These are phyloP conservation scores for Umbilicaria muhlenbergii DNA, from an alignment of 495 filamentous ascomycete genomes.

Conservation along the genomic window DNA sequence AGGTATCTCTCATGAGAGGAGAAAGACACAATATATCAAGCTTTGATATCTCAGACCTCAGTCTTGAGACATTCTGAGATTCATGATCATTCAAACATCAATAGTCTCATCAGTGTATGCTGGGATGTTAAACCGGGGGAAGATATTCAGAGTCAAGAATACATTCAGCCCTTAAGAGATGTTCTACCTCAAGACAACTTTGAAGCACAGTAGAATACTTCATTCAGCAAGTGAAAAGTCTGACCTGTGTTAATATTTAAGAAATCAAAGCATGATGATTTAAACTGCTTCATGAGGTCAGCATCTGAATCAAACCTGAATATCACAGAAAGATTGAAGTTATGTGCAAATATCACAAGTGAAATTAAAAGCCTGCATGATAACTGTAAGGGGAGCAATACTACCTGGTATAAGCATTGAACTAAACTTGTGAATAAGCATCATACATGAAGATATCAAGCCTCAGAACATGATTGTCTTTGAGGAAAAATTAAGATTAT, in stretches of 20 bases:
- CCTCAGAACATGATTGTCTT: no score
- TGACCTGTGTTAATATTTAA: conserved; percentile 14
- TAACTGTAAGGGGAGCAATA: conserved; percentile 3
- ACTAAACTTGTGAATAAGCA: no score
- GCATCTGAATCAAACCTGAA: conserved; percentile 1
- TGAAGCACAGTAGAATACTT: no score
- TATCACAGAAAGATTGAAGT: conserved; percentile 4
- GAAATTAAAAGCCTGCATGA: conserved; percentile 10
- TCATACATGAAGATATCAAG: no score
- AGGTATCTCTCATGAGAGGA: background rate
- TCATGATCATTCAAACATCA: conserved; percentile 6
- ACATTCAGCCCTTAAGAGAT: no score
- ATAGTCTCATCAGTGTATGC: conserved; percentile 9
- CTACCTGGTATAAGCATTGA: no score
- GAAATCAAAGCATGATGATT: conserved; percentile 9
- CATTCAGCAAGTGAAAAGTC: background rate
- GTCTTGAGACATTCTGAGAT: conserved; percentile 1
- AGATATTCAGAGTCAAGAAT: background rate
- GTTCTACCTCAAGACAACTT: no score
- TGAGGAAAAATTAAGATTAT: no score
- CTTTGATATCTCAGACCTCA: background rate
- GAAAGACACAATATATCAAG: background rate
- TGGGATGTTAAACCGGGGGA: conserved; percentile 8
- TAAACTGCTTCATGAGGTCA: conserved; percentile 6
- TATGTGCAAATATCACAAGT: conserved; percentile 7